phyloP scores from a whole-genome alignment of 2,329 filamentous ascomycete genomes.

The Fusarium ambrosium region DNA sequence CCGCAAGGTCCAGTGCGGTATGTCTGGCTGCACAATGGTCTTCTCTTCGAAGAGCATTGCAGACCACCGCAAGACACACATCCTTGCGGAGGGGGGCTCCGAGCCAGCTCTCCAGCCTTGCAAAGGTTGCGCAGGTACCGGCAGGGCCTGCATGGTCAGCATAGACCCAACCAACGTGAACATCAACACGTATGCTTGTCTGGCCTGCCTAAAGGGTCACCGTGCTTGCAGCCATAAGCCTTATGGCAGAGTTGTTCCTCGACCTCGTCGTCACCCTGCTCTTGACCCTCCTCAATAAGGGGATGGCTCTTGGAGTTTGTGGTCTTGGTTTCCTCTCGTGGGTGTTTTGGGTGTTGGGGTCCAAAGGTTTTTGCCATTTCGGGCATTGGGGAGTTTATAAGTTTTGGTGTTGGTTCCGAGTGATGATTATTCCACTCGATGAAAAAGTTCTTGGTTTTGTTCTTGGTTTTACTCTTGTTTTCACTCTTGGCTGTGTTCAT shows the following conservation, averaged over 20 bases:
- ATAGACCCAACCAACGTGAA: neutral
- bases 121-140: neutral
- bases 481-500: neutral
- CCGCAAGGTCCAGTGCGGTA: neutral
- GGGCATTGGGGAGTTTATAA: neutral
- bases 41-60: neutral
- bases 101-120: neutral
- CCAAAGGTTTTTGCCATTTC: neutral
- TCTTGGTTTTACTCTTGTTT: neutral
- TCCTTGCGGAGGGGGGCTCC: neutral
- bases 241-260: neutral
- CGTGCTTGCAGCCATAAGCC: neutral
- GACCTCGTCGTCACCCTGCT: neutral
- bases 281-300: neutral
- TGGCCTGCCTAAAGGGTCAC: neutral
- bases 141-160: neutral
- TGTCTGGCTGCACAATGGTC: neutral
- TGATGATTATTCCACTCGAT: neutral
- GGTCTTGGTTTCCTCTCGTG: neutral
- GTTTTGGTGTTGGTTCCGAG: neutral
- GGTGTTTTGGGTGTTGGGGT: neutral
- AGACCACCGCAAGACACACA: neutral
- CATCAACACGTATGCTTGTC: neutral
- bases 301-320: neutral
- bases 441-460: neutral